Percentiles rank a stretch among this genome's conserved stretches.
These are phyloP conservation scores for Aspergillus sp. DNA, from an alignment of 2,329 filamentous ascomycete genomes.

Conservation along the genomic window DNA sequence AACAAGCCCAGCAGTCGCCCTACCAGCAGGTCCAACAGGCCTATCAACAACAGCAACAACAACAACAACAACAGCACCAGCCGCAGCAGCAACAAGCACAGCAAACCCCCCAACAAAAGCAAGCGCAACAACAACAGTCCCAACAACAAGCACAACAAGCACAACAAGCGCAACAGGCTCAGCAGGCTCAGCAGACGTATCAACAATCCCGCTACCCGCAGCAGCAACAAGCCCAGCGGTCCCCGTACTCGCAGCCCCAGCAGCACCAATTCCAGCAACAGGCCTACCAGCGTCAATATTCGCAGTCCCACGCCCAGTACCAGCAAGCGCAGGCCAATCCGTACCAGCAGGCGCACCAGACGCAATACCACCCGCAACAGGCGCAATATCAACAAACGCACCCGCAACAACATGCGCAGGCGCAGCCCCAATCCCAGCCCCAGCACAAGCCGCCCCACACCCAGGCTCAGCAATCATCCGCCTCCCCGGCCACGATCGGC, in stretches of 20 bases:
- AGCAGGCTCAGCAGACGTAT: constrained; percentile 16
- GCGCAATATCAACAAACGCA: constrained; percentile 1
- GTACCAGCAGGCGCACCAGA: constrained; percentile 14
- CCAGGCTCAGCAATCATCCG: neutral
- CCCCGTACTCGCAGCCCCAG: constrained; percentile 15
- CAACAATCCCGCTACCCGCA: constrained; percentile 9
- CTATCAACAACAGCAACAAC: constrained; percentile 16
- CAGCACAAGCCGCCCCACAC: neutral
- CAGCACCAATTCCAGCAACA: constrained; percentile 21
- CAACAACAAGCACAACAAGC: constrained; percentile 8
- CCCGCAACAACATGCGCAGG: neutral
- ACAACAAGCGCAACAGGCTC: constrained; percentile 14
- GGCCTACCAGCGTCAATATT: constrained; percentile 20
- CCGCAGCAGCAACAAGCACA: constrained; percentile 12
- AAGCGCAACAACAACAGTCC: constrained; percentile 4
- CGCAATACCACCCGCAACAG: constrained; percentile 1
- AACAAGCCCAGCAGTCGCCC: constrained; percentile 15
- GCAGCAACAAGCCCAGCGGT: constrained; percentile 18
- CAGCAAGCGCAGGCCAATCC: neutral
- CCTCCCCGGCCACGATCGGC: neutral
- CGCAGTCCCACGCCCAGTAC: constrained; percentile 18
- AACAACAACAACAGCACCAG: constrained; percentile 19
- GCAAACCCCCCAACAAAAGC: constrained; percentile 7
- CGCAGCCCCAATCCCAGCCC: constrained; percentile 1
- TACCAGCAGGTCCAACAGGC: constrained; percentile 16